Evolutionary conservation across 768 basidiomycete species (phyloP), one percentile per base, ranked within the genome.

Genomic region (Lentinula boryana): DNA sequence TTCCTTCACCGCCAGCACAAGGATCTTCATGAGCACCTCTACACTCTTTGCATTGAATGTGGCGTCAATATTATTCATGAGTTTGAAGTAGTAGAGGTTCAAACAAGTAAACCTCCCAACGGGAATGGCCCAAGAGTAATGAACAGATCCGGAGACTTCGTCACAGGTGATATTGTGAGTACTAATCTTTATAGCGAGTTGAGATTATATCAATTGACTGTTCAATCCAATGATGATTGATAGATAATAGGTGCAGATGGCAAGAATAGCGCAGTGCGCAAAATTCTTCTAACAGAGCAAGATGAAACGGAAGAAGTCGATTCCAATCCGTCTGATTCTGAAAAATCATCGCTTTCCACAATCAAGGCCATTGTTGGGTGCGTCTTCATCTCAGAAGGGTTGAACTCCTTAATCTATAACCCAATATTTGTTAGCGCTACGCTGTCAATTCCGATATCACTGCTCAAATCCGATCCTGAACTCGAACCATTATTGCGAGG

Each of bases 241-340:
- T 52, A 64, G 63, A 40, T 64, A 18, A 52, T 62, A 21, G 63
- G 58, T 12, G 63, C 63, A 33, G 63, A 64, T 40, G 63, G 63
- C 3, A 61, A 62, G 27, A 43, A 62, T 38, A 64, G 63, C 32
- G 46, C 46, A 3, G 58, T 57, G 21, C 63, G 63, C 35, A 43
- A 60, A 18, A 27, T 49, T n/a, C 16, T 64, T 3, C 48, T 52
- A 27, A 23, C 36, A 23, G 53, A 62, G 9, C 38, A 49, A 43
- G 61, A 36, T 10, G 61, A 62, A 33, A 31, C 31, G 16, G 57
- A 63, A 12, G 58, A 63, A 21, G 18, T 35, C 5, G 56, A 53
- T 54, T 44, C 50, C 27, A 44, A 9, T 41, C 13, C 31, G 16
- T 18, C 8, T 8, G 16, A 18, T 27, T 43, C n/a, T 32, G 46